A percentile compares a stretch with the other conserved stretches of the same genome.
These are phyloP conservation scores for Elaeagnus macrophylla DNA, from an alignment of 306 rosid genomes.

Conservation along the genomic window DNA sequence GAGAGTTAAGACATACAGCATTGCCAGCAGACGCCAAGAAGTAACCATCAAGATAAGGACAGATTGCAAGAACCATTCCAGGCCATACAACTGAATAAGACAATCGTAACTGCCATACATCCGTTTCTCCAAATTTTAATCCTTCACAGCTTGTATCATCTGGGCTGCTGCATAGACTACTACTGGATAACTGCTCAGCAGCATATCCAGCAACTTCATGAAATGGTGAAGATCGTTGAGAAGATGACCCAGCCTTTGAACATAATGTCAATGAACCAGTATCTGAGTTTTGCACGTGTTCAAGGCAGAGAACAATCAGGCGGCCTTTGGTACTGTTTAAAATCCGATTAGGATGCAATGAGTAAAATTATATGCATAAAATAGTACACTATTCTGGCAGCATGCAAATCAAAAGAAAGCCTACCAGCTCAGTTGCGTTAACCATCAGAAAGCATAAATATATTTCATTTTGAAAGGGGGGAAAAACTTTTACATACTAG, in stretches of 20 bases:
- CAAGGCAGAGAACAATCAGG: conserved; percentile 77
- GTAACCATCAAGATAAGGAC: conserved; percentile 86
- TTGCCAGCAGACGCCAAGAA: conserved; percentile 89
- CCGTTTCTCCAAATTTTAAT: conserved; percentile 73
- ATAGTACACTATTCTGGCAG: background rate
- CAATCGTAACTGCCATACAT: conserved; percentile 80
- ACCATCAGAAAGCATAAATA: background rate
- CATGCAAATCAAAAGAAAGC: background rate
- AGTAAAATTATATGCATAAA: background rate
- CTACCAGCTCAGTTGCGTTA: background rate
- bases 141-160: conserved; percentile 88
- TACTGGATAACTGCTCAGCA: conserved; percentile 75
- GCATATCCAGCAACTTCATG: conserved; percentile 62
- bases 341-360: conserved; percentile 26
- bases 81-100: conserved; percentile 48
- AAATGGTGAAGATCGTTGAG: conserved; percentile 71
- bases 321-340: conserved; percentile 76
- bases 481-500: conserved; percentile 2
- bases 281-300: conserved; percentile 83
- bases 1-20: conserved; percentile 47
- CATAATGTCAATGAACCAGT: conserved; percentile 77
- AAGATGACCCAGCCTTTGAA: conserved; percentile 68
- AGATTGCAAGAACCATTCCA: conserved; percentile 75
- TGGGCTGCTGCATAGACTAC: conserved; percentile 78
- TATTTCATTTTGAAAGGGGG: background rate